These are phyloP conservation scores for Quambalaria eucalypti DNA, from an alignment of 1,284 basidiomycete species.

Conservation along the genomic window DNA sequence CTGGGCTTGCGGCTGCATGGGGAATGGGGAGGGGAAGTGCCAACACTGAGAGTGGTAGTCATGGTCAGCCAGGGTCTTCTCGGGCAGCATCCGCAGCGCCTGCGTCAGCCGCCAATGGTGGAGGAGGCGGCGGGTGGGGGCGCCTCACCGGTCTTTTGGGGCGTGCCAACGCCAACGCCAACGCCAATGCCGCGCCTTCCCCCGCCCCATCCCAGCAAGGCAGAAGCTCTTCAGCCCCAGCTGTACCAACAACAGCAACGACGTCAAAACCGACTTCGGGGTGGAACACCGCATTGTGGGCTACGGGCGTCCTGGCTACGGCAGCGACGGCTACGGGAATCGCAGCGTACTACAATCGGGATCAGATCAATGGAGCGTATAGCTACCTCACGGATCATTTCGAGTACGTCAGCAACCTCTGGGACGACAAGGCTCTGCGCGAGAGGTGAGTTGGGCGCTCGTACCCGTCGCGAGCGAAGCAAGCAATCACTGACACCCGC, in stretches of 20 bases:
- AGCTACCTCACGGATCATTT: constrained; percentile 75
- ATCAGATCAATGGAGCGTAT: constrained; percentile 48
- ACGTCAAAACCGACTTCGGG: constrained; percentile 4
- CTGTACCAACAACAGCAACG: neutral
- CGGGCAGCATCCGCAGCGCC: too few relatives aligned
- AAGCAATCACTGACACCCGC: constrained; percentile 8
- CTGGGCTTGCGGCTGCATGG: constrained; percentile 53
- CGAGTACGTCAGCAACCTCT: constrained; percentile 77
- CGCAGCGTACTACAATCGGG: constrained; percentile 57
- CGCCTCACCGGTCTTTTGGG: constrained; percentile 2
- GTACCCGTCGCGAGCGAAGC: too few relatives aligned
- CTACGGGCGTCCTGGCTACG: constrained; percentile 53
- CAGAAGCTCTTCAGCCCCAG: neutral
- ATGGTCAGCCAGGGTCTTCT: too few relatives aligned
- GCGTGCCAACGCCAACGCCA: neutral
- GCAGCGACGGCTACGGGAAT: constrained; percentile 42
- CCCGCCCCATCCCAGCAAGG: neutral
- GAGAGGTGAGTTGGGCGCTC: constrained; percentile 47
- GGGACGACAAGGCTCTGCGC: constrained; percentile 65
- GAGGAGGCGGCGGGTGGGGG: constrained; percentile 13
- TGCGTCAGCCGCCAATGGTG: neutral
- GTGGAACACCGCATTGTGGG: constrained; percentile 49
- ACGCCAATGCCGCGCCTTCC: neutral
- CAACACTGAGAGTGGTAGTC: neutral
- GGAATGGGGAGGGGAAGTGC: constrained; percentile 36